Conservation (phyloP, 2,329 filamentous ascomycete species). For the Aspergillus puulaauensis region DNA sequence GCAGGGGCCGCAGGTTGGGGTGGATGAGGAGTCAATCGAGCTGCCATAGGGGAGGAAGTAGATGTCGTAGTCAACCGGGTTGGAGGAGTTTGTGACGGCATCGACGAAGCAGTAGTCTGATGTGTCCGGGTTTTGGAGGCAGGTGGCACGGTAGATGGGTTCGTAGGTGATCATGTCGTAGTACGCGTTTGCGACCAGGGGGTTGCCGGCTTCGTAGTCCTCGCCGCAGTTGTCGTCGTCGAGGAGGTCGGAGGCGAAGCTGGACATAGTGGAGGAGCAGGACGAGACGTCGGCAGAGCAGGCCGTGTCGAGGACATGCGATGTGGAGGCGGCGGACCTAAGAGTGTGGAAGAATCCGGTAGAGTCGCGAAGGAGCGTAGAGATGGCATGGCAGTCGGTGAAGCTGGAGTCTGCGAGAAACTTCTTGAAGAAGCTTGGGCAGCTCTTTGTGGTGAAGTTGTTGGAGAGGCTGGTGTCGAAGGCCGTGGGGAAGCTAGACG, state of each 20-base stretch:
- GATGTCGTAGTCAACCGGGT: constrained; percentile 71
- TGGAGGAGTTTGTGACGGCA: constrained; percentile 73
- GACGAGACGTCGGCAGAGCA: constrained; percentile 66
- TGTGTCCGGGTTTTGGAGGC: constrained; percentile 66
- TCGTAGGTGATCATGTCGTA: constrained; percentile 74
- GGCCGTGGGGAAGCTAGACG: constrained; percentile 53
- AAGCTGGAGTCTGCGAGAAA: constrained; percentile 69
- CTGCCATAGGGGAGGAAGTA: constrained; percentile 85
- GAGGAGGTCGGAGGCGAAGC: constrained; percentile 66
- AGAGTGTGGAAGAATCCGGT: constrained; percentile 78
- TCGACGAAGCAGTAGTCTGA: constrained; percentile 76
- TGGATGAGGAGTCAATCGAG: constrained; percentile 62
- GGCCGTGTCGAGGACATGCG: constrained; percentile 73
- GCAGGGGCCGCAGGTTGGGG: constrained; percentile 75
- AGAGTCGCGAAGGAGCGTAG: constrained; percentile 81
- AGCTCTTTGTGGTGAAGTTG: constrained; percentile 58
- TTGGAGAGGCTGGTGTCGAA: constrained; percentile 66
- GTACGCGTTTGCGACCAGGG: constrained; percentile 71
- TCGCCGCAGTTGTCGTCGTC: constrained; percentile 63
- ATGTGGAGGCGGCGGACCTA: constrained; percentile 69
- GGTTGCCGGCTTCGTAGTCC: constrained; percentile 68
- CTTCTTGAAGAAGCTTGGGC: constrained; percentile 59
- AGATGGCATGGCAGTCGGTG: constrained; percentile 75
- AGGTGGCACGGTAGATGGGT: constrained; percentile 76
- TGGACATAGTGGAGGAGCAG: constrained; percentile 66